Conservation (phyloP, 192 early-diverging fungal species). For the Coemansia sp. region DNA sequence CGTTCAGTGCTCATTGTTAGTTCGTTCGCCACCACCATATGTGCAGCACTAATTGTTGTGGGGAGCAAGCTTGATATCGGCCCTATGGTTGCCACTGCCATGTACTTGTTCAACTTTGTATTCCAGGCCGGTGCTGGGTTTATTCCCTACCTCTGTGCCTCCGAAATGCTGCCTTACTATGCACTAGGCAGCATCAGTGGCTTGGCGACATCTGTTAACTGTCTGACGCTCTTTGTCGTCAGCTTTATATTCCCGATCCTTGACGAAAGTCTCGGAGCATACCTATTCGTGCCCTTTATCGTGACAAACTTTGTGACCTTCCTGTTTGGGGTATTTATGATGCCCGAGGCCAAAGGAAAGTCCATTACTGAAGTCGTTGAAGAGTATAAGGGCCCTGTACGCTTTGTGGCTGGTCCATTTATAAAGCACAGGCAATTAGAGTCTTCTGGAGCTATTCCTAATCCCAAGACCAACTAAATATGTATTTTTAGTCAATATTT, state of each 20-base stretch:
- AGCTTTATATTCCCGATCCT: slow-evolving; percentile 61
- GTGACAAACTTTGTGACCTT: slow-evolving; percentile 44
- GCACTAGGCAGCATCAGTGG: slow-evolving; percentile 66
- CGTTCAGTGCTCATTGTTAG: slow-evolving; percentile 64
- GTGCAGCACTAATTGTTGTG: slow-evolving; percentile 56
- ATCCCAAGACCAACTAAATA: background rate
- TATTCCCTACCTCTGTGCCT: slow-evolving; percentile 79
- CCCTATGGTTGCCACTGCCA: slow-evolving; percentile 58
- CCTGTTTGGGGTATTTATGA: slow-evolving; percentile 48
- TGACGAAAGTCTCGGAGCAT: slow-evolving; percentile 53
- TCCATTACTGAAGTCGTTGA: slow-evolving; percentile 31
- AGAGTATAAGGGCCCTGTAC: slow-evolving; percentile 44
- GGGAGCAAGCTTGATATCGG: slow-evolving; percentile 60
- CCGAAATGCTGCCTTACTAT: slow-evolving; percentile 71
- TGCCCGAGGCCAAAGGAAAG: slow-evolving; percentile 74
- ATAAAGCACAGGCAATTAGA: background rate
- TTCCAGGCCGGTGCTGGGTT: slow-evolving; percentile 83
- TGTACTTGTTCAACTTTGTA: slow-evolving; percentile 73
- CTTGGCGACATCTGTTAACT: slow-evolving; percentile 64
- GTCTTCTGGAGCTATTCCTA: background rate
- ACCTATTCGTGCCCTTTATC: slow-evolving; percentile 68
- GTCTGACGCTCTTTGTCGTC: slow-evolving; percentile 65
- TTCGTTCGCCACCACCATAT: slow-evolving; percentile 61
- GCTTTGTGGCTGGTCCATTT: slow-evolving; percentile 20
- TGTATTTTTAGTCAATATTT: background rate